Base-by-base conservation (phyloP, 2,329 filamentous ascomycete species). In the Talaromyces sp. region DNA sequence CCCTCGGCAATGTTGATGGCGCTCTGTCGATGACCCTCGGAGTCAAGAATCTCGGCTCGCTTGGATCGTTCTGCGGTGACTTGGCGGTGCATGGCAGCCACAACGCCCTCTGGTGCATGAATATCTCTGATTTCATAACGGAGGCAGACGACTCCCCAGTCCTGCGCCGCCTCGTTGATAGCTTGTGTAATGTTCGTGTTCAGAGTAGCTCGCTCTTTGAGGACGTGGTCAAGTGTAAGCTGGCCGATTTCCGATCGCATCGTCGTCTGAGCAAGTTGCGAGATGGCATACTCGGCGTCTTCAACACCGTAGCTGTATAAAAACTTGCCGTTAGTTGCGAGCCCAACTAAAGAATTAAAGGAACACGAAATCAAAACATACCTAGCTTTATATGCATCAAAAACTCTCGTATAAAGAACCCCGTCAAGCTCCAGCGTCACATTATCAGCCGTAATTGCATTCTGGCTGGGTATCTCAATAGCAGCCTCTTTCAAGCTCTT, bases 1-100 rank as follows among this genome's bases (percentile, higher is more conserved):
- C 94, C 94, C 80, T 99, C 94, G 57, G 94, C 94, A 65, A 99
- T 97, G 75, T 99, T 99, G 83, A 99, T 99, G 39, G 94, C 94
- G 68, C 88, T 93, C 78, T 99, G 94, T 62, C 94, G 83, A 77
- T 99, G 94, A 76, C 94, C 94, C 72, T 99, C 94, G 0, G 91
- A 96, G 60, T 99, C 94, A 50, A 99, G 81, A 67, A 99, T 99
- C 78, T 99, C 94, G 58, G 94, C 94, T 63, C 94, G 88, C 83
- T 99, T 99, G 69, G 89, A 95, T 41, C 94, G 89, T 79, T 99
- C 94, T 17, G 94, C 94, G 0, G 94, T 97, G 53, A 99, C 94
- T 74, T 97, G 93, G 63, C 94, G 85, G 79, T 99, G 94, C 94
- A 99, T 99, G 68, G 94, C 94, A 68, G 92, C 90, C 61, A 97